These are phyloP conservation scores for Lasiosphaeria miniovina DNA, from an alignment of 495 filamentous ascomycete genomes.

Conservation along the genomic window DNA sequence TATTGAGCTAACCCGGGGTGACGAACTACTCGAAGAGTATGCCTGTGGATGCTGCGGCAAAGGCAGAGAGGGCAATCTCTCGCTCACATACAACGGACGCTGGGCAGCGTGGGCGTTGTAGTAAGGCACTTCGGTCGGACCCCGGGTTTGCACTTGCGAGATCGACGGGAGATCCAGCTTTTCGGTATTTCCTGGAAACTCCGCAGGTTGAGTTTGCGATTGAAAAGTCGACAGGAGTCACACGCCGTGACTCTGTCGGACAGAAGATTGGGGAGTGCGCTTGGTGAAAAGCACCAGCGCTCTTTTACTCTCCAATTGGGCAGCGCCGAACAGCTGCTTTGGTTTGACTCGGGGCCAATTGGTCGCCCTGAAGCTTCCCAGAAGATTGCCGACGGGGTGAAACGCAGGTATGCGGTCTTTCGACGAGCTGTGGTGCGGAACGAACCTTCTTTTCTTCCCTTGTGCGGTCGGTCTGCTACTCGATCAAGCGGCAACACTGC, in stretches of 20 bases:
- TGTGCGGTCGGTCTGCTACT: not conserved
- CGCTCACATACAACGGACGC: constrained; percentile 63
- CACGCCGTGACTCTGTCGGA: constrained; percentile 4
- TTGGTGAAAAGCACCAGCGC: not conserved
- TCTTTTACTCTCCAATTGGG: constrained; percentile 1
- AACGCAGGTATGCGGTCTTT: constrained; percentile 4
- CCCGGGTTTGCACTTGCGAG: constrained; percentile 86
- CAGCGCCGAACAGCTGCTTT: not conserved
- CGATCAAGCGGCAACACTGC: not conserved
- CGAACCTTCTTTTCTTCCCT: constrained; percentile 13
- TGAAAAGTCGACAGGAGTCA: constrained; percentile 11
- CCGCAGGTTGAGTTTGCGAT: constrained; percentile 4
- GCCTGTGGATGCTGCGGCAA: constrained; percentile 61
- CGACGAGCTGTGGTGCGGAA: constrained; percentile 1
- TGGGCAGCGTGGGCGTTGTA: constrained; percentile 70
- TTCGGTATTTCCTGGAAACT: constrained; percentile 61
- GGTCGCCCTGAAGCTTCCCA: not conserved
- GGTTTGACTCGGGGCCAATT: constrained; percentile 9
- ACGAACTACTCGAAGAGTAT: constrained; percentile 63
- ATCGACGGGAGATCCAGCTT: constrained; percentile 98
- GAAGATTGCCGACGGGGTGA: not conserved
- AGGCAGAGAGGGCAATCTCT: constrained; percentile 75
- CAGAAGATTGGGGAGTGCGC: not conserved
- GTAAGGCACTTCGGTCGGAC: constrained; percentile 72
- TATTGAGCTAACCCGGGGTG: constrained; percentile 67